These are phyloP conservation scores for Fusarium mundagurra DNA, from an alignment of 2,329 filamentous ascomycete genomes.

Conservation along the genomic window DNA sequence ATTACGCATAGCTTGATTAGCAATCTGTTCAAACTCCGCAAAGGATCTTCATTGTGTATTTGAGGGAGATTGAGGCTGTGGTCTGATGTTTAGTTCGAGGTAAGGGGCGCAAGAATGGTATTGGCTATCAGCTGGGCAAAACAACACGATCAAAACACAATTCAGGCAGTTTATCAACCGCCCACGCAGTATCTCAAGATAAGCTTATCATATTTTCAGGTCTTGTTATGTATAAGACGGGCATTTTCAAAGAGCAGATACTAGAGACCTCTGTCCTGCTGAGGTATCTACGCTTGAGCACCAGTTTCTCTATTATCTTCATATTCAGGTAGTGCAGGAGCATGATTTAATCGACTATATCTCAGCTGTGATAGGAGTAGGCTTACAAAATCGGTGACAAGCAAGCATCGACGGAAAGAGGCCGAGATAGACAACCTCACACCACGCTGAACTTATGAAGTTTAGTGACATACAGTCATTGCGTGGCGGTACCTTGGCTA, in stretches of 20 bases:
- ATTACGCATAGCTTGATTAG: not conserved
- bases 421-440: too few relatives aligned
- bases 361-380: accelerated
- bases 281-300: not conserved
- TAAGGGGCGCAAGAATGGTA: not conserved
- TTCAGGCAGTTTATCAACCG: not conserved
- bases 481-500: too few relatives aligned
- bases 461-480: not conserved
- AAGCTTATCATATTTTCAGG: too few relatives aligned
- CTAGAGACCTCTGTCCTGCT: not conserved
- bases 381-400: accelerated
- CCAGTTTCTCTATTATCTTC: not conserved
- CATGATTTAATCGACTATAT: too few relatives aligned
- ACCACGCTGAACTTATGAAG: not conserved
- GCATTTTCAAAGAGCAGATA: not conserved
- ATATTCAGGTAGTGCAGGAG: not conserved
- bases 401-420: not conserved
- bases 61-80: not conserved
- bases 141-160: not conserved
- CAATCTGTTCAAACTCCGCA: not conserved
- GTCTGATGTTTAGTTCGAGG: not conserved
- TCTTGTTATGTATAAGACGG: too few relatives aligned
- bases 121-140: not conserved
- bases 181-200: accelerated
- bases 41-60: not conserved